Evolutionary conservation across 2,329 filamentous ascomycete genomes (phyloP).

Genomic region (Aspergillus sp.): DNA sequence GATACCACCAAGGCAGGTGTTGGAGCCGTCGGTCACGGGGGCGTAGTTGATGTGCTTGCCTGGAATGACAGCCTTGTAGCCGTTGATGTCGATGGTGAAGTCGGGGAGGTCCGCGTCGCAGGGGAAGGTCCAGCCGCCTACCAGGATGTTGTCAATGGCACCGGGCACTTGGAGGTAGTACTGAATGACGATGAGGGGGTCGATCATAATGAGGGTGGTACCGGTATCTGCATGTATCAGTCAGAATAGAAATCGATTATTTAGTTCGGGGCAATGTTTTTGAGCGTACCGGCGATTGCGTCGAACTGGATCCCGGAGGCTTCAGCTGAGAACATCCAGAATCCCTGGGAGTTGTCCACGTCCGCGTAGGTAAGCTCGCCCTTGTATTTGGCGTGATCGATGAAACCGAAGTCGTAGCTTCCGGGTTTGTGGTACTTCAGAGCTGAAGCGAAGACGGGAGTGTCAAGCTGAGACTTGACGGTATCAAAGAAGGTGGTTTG

Average conservation of each 20-base stretch:
- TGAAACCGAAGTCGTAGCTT: slow-evolving; percentile 59
- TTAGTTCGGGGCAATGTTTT: not conserved
- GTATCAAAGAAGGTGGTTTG: slow-evolving; percentile 63
- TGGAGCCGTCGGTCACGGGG: slow-evolving; percentile 37
- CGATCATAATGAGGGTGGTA: slow-evolving; percentile 65
- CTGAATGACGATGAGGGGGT: slow-evolving; percentile 30
- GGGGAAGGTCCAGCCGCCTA: slow-evolving; percentile 58
- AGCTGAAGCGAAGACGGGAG: slow-evolving; percentile 55
- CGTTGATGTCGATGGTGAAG: slow-evolving; percentile 54
- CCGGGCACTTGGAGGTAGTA: slow-evolving; percentile 62
- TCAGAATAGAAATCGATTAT: not conserved
- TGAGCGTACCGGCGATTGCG: slow-evolving; percentile 54
- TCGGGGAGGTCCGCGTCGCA: slow-evolving; percentile 53
- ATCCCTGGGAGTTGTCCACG: slow-evolving; percentile 59
- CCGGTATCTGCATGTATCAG: slow-evolving; percentile 57
- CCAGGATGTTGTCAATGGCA: slow-evolving; percentile 48
- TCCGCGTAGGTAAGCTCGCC: slow-evolving; percentile 58
- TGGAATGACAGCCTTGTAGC: slow-evolving; percentile 52
- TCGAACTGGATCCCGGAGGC: slow-evolving; percentile 47
- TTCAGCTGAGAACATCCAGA: slow-evolving; percentile 61
- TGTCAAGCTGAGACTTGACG: slow-evolving; percentile 51
- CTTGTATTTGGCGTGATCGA: slow-evolving; percentile 59
- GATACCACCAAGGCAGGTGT: slow-evolving; percentile 71
- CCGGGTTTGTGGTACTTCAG: slow-evolving; percentile 56
- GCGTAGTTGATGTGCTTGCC: slow-evolving; percentile 58